Conservation (phyloP, 2,329 filamentous ascomycete genomes). For the Colletotrichum limetticola region DNA sequence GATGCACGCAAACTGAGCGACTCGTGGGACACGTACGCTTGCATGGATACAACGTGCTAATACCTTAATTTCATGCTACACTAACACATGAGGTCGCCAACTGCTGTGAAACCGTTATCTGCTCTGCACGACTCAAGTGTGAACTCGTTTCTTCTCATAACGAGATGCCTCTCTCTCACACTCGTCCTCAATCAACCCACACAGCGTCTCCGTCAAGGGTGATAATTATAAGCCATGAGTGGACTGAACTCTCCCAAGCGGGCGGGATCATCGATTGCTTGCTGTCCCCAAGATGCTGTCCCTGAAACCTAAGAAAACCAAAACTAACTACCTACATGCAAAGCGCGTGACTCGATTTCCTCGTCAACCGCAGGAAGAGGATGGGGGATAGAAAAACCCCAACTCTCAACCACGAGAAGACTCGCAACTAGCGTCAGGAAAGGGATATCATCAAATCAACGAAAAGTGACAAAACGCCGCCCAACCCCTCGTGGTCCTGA, state of each 20-base stretch:
- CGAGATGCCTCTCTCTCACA: neutral
- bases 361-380: constrained; percentile 8
- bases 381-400: neutral
- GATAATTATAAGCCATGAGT: constrained; percentile 2
- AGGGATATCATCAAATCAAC: constrained; percentile 34
- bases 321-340: constrained; percentile 26
- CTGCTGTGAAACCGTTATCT: constrained; percentile 19
- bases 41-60: constrained; percentile 4
- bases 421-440: constrained; percentile 29
- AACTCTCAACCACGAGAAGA: constrained; percentile 7
- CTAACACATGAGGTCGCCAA: neutral
- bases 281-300: constrained; percentile 21
- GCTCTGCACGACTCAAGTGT: constrained; percentile 4
- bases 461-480: constrained; percentile 31
- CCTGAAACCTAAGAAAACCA: constrained; percentile 12
- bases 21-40: constrained; percentile 5
- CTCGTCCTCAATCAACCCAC: neutral
- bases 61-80: constrained; percentile 8
- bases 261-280: constrained; percentile 25
- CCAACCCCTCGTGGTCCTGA: constrained; percentile 16
- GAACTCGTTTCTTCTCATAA: neutral
- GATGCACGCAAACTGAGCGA: neutral
- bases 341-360: constrained; percentile 24
- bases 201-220: neutral
- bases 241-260: constrained; percentile 5